phyloP scores from a whole-genome alignment of 2,329 filamentous ascomycete species.

The Pseudogymnoascus sp. region DNA sequence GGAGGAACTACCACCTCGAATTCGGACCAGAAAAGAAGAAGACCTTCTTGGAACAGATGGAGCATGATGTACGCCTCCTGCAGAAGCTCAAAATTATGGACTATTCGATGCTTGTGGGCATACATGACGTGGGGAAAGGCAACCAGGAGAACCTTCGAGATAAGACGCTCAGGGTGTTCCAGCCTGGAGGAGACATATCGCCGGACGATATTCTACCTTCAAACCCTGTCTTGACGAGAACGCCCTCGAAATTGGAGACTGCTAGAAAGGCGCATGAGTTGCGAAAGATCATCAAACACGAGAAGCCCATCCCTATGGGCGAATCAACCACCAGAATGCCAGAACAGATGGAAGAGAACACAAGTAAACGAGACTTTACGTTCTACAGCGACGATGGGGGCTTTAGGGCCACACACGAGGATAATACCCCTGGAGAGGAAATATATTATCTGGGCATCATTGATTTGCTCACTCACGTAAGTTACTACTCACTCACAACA shows the following conservation, averaged over 20 bases:
- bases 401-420: conserved; percentile 84
- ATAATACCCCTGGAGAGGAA: conserved; percentile 75
- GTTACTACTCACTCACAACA: conserved; percentile 30
- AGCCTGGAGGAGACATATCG: conserved; percentile 63
- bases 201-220: conserved; percentile 42
- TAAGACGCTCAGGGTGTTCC: conserved; percentile 90
- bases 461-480: conserved; percentile 92
- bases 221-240: conserved; percentile 63
- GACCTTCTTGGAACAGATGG: conserved; percentile 80
- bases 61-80: conserved; percentile 75
- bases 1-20: conserved; percentile 75
- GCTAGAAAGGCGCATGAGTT: conserved; percentile 85
- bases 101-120: conserved; percentile 89
- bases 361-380: conserved; percentile 60
- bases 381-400: conserved; percentile 95
- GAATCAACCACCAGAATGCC: conserved; percentile 79
- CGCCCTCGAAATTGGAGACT: conserved; percentile 87
- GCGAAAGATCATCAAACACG: conserved; percentile 82
- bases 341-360: conserved; percentile 70
- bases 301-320: conserved; percentile 88
- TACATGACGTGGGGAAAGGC: conserved; percentile 81
- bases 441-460: conserved; percentile 98
- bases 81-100: conserved; percentile 96
- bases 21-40: conserved; percentile 82
- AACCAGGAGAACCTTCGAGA: conserved; percentile 89